phyloP scores from a whole-genome alignment of 108 stramenopile species.

The Pseudonitzschia delicatissima region DNA sequence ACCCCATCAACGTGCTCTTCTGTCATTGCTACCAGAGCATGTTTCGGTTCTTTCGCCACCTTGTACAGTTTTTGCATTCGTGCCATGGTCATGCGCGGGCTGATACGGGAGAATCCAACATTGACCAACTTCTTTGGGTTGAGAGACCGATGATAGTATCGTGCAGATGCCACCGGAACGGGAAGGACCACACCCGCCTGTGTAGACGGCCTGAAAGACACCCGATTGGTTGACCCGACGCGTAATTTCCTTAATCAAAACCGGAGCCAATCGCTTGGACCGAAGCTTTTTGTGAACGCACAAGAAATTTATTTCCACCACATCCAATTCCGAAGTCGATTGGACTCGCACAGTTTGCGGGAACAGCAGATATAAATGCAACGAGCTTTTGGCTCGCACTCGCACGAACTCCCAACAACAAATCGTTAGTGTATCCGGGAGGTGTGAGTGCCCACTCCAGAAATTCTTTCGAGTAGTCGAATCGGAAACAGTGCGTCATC shows the following conservation, averaged over 20 bases:
- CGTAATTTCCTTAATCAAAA: constrained; percentile 99
- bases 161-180: constrained; percentile 85
- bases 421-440: constrained; percentile 78
- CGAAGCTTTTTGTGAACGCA: constrained; percentile 99
- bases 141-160: constrained; percentile 94
- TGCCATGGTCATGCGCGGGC: constrained; percentile 93
- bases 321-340: constrained; percentile 37
- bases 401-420: constrained; percentile 91
- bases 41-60: constrained; percentile 50
- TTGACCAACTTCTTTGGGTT: constrained; percentile 96
- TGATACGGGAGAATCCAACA: constrained; percentile 88
- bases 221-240: constrained; percentile 91
- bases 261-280: constrained; percentile 95
- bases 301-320: constrained; percentile 98
- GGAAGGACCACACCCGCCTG: constrained; percentile 97
- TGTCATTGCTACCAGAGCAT: constrained; percentile 66
- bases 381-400: constrained; percentile 78
- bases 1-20: constrained; percentile 80
- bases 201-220: constrained; percentile 97
- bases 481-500: constrained; percentile 97
- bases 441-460: constrained; percentile 95
- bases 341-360: constrained; percentile 73
- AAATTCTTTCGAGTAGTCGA: constrained; percentile 93
- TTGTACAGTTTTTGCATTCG: constrained; percentile 88
- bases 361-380: constrained; percentile 95